These are phyloP conservation scores for Fusarium sp. DNA, from an alignment of 2,329 filamentous ascomycete species.

Conservation along the genomic window DNA sequence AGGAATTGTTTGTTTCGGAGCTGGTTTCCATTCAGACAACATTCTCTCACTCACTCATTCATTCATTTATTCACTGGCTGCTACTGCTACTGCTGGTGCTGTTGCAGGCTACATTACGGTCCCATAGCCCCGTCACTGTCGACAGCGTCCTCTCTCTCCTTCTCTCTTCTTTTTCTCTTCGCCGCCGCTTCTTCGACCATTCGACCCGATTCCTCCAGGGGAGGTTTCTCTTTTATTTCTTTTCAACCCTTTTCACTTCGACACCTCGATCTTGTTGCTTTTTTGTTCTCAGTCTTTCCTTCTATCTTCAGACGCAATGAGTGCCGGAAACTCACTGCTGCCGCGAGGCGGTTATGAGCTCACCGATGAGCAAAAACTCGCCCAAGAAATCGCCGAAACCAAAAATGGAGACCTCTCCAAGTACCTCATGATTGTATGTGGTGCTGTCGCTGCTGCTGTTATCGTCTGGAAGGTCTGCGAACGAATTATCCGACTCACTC, in stretches of 20 bases:
- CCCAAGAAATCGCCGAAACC: slow-evolving; percentile 26
- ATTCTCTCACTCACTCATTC: neutral
- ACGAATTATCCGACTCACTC: slow-evolving; percentile 74
- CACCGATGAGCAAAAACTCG: slow-evolving; percentile 32
- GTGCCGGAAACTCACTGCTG: slow-evolving; percentile 43
- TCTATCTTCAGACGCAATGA: slow-evolving; percentile 32
- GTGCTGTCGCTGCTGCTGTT: slow-evolving; percentile 71
- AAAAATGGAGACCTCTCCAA: slow-evolving; percentile 66
- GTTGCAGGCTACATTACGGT: slow-evolving; percentile 30
- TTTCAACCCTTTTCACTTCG: slow-evolving; percentile 5
- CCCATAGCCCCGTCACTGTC: slow-evolving; percentile 17
- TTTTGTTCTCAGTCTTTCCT: slow-evolving; percentile 2
- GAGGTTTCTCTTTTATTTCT: slow-evolving; percentile 23
- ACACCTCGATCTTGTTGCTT: slow-evolving; percentile 20
- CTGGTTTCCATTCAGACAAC: slow-evolving; percentile 29
- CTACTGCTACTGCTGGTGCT: neutral
- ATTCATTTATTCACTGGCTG: slow-evolving; percentile 10
- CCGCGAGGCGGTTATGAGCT: slow-evolving; percentile 29
- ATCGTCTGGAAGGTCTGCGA: slow-evolving; percentile 75
- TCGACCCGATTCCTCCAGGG: slow-evolving; percentile 33
- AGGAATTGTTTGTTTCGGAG: slow-evolving; percentile 43
- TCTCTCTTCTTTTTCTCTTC: slow-evolving; percentile 22
- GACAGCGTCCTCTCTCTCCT: neutral
- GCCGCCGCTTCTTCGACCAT: slow-evolving; percentile 7
- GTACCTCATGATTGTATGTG: slow-evolving; percentile 74